Base-by-base conservation (phyloP, 148 eudicot species). In the Polygonum maritimum region DNA sequence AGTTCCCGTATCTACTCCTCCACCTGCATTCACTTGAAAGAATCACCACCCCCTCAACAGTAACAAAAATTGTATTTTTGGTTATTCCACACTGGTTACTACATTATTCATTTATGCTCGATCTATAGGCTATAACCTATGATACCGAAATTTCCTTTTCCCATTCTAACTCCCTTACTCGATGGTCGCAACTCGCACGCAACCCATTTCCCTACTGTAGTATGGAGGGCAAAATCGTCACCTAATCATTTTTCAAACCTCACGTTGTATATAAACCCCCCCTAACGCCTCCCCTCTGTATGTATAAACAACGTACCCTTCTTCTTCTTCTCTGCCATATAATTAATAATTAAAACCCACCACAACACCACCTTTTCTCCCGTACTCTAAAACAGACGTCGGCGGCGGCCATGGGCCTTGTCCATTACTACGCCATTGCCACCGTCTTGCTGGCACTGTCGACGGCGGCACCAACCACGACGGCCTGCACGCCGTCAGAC, bases 401-500 rank as follows among this genome's bases (percentile, higher is more conserved):
- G 31, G 0, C 9, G 16, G 44, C 36, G 21, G 75, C 57, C 48
- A 57, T 48, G 47, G 74, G 83, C 74, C 70, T 63, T 57, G 52
- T 74, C 44, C 69, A 51, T 33, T 76, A 38, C 15, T 49, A 33
- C 74, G 48, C 79, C 69, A 15, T 78, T 72, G 81, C 83, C 48
- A 12, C 87, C 40, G 9, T 26, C 31, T 26, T 88, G 14, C 78
- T 87, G 11, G 63, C 84, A 40, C 57, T 84, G 21, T 35, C 71
- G 33, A 62, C 86, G 15, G 73, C 80, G 33, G 79, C 69, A 1
- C 31, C 31, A 26, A 26, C 31, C 0, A 1, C 0, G 14, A 84
- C 81, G 22, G 87, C 86, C 22, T 94, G 98, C 84, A 82, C 85
- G 76, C 87, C 93, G 18, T 86, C 96, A 2, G 98, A 94, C 76